phyloP scores from a whole-genome alignment of 1,139 yeast species.

The Saccharomyces pastorianus region DNA sequence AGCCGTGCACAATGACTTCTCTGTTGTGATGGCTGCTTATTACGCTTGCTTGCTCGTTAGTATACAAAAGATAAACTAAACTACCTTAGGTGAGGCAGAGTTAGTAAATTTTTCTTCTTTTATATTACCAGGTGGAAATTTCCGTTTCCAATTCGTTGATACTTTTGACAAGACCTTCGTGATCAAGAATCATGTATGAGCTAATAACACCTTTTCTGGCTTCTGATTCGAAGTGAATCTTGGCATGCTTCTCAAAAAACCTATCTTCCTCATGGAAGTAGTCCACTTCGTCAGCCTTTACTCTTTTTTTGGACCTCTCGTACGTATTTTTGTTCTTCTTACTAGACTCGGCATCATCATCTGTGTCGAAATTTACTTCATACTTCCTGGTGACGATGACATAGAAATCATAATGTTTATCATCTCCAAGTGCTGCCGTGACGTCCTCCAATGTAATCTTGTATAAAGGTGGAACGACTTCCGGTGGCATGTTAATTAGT shows the following conservation, averaged over 20 bases:
- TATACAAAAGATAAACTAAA: too few relatives aligned
- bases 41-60: too few relatives aligned
- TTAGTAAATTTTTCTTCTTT: not conserved
- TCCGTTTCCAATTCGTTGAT: slow-evolving; percentile 51
- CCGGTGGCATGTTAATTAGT: slow-evolving; percentile 93
- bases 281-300: slow-evolving; percentile 35
- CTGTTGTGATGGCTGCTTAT: too few relatives aligned
- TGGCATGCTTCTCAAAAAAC: slow-evolving; percentile 57
- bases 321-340: not conserved
- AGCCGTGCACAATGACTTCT: not conserved
- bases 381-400: slow-evolving; percentile 77
- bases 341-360: slow-evolving; percentile 35
- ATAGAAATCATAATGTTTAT: slow-evolving; percentile 56
- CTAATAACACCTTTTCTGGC: slow-evolving; percentile 74
- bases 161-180: slow-evolving; percentile 44
- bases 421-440: slow-evolving; percentile 45
- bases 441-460: slow-evolving; percentile 73
- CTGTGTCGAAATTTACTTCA: slow-evolving; percentile 59
- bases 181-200: slow-evolving; percentile 54
- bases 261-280: slow-evolving; percentile 88
- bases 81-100: too few relatives aligned
- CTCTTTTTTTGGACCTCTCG: slow-evolving; percentile 33
- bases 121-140: slow-evolving; percentile 46
- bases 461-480: slow-evolving; percentile 89
- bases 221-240: slow-evolving; percentile 65